Base-by-base conservation (phyloP, 108 stramenopile species). In the Pelagomonas calceolata region DNA sequence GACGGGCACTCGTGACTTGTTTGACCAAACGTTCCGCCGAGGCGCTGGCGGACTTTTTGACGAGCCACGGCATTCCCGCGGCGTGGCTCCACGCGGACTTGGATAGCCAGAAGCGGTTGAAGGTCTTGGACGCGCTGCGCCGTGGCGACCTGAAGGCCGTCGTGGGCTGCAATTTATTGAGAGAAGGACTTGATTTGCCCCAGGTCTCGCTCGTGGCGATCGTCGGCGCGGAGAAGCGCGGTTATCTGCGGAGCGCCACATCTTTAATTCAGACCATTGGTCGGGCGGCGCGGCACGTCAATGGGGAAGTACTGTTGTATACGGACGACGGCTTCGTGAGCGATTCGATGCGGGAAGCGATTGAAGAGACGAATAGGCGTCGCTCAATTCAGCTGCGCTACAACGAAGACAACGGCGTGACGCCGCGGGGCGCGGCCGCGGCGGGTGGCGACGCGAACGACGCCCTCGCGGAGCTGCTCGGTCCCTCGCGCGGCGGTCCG, bases 11-110 rank as follows among this genome's bases (percentile, higher is more conserved):
- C 67, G 87, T 76, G 12, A 76, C 88, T 36, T 72, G 86, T 18
- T 68, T 89, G 68, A 91, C 90, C 44, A 91, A 89, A 80, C 69
- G 82, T 30, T 87, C 88, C 68, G 87, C 88, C 29, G 90, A 91
- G 73, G 90, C 88, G 69, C 67, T 88, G 72, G 68, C 78, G 30
- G 37, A 68, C 37, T 87, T 85, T 68, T 68, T 91, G 68, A 67
- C 69, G 21, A 80, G 85, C 66, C 65, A 87, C 10, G 85, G 77
- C 39, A 76, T 89, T 36, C 32, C 60, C n/a, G 71, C 82, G 0
- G 78, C 78, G 3, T 91, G 79, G 75, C 83, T 91, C 31, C 90
- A 91, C 81, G 87, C 82, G 17, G 90, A 81, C 34, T 69, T 91
- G 4, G 88, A 76, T 36, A 87, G 87, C 0, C 84, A 82, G 32